These are phyloP conservation scores for Pochonia chlamydosporia DNA, from an alignment of 2,329 filamentous ascomycete species.

Conservation along the genomic window DNA sequence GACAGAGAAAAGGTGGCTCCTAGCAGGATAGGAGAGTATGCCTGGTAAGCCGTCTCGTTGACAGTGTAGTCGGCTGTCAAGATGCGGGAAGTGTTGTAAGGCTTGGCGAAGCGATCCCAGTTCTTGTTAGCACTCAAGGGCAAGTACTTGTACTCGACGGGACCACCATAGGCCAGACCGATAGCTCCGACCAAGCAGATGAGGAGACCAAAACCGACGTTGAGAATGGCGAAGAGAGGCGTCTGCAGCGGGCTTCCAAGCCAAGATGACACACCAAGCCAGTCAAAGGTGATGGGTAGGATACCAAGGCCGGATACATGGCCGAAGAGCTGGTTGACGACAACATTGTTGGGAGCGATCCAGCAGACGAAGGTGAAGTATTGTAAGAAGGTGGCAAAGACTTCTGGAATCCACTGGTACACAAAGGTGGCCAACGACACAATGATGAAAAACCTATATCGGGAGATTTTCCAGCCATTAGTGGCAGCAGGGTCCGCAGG, in stretches of 20 bases:
- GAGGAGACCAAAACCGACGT: conserved; percentile 47
- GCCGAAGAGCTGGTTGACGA: conserved; percentile 61
- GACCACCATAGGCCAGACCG: conserved; percentile 43
- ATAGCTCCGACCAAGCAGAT: conserved; percentile 45
- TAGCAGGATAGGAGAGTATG: conserved; percentile 49
- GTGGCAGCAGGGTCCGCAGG: conserved; percentile 17
- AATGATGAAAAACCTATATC: conserved; percentile 50
- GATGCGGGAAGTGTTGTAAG: conserved; percentile 50
- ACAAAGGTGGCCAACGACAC: conserved; percentile 42
- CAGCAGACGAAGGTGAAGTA: conserved; percentile 55
- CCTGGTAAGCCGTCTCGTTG: conserved; percentile 47
- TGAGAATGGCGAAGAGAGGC: conserved; percentile 53
- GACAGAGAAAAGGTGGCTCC: conserved; percentile 46
- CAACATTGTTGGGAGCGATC: conserved; percentile 53
- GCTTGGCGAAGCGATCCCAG: conserved; percentile 46
- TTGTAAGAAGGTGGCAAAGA: conserved; percentile 50
- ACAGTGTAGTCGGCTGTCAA: conserved; percentile 44
- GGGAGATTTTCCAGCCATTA: conserved; percentile 32
- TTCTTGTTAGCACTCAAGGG: conserved; percentile 45
- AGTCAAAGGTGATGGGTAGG: conserved; percentile 60
- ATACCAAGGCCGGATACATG: conserved; percentile 53
- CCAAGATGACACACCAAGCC: conserved; percentile 44
- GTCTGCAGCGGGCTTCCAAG: conserved; percentile 45
- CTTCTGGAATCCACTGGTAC: conserved; percentile 53
- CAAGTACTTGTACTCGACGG: conserved; percentile 47